Conservation (phyloP, 192 early-diverging fungal genomes). For the Coemansia javaensis region DNA sequence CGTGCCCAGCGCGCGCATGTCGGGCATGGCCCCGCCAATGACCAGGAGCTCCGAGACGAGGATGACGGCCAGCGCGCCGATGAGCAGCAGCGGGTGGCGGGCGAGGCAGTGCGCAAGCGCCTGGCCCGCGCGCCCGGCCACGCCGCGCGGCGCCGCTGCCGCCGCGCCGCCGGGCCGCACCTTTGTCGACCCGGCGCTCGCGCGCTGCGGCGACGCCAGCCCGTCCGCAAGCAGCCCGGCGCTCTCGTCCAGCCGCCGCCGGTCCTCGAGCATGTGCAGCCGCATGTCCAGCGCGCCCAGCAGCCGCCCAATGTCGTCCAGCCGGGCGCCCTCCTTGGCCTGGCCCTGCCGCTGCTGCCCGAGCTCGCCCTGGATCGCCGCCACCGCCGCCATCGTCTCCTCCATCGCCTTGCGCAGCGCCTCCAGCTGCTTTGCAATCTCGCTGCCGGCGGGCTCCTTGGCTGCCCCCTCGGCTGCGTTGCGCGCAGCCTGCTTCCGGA, state of each 20-base stretch:
- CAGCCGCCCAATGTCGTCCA: conserved; percentile 33
- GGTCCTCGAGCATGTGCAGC: conserved; percentile 39
- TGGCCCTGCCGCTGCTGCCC: conserved; percentile 21
- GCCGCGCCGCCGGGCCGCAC: conserved; percentile 6
- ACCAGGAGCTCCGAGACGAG: conserved; percentile 37
- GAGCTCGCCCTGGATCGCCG: conserved; percentile 28
- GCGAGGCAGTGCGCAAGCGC: conserved; percentile 18
- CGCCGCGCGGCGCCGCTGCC: conserved; percentile 7
- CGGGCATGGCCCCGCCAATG: conserved; percentile 23
- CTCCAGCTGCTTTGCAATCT: conserved; percentile 32
- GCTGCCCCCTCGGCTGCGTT: conserved; percentile 7
- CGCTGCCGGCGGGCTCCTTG: conserved; percentile 5
- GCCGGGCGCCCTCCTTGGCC: conserved; percentile 19
- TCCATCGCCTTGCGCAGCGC: conserved; percentile 42
- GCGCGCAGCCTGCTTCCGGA: conserved; percentile 19
- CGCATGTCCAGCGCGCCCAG: conserved; percentile 46
- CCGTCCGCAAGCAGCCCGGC: not conserved
- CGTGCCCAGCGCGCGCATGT: conserved; percentile 11
- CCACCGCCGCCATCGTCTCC: conserved; percentile 38
- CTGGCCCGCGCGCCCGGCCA: conserved; percentile 26
- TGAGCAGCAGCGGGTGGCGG: conserved; percentile 35
- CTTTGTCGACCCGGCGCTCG: conserved; percentile 36
- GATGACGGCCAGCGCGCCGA: conserved; percentile 36
- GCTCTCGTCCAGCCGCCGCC: conserved; percentile 18
- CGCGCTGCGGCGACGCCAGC: conserved; percentile 1